A percentile compares a stretch with the other conserved stretches of the same genome.
phyloP scores from a whole-genome alignment of 495 filamentous ascomycete genomes.

The Aspergillus sclerotioniger region DNA sequence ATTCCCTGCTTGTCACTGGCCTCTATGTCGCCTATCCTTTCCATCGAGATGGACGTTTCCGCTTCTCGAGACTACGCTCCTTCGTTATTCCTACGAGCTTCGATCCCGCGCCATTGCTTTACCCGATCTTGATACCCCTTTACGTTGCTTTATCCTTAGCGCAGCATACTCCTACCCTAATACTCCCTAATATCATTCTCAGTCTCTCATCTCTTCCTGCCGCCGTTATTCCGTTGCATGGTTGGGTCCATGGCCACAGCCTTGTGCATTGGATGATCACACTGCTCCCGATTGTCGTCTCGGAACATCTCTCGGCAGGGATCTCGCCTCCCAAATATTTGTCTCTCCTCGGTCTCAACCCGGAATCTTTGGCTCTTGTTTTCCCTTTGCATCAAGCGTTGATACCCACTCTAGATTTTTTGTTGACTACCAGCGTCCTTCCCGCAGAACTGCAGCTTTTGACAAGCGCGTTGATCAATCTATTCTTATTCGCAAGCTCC shows the following conservation, averaged over 20 bases:
- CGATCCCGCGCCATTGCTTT: constrained; percentile 88
- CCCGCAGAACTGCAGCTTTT: constrained; percentile 85
- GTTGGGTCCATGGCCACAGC: constrained; percentile 53
- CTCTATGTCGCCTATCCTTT: constrained; percentile 52
- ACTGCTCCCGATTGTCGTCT: constrained; percentile 56
- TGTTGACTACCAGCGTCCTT: constrained; percentile 84
- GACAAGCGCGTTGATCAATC: constrained; percentile 76
- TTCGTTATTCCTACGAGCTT: constrained; percentile 68
- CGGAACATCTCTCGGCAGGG: constrained; percentile 41
- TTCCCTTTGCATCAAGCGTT: constrained; percentile 87
- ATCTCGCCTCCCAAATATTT: constrained; percentile 30
- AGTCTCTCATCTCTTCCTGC: constrained; percentile 75
- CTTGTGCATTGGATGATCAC: constrained; percentile 71
- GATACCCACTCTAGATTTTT: constrained; percentile 66
- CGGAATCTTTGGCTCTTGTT: constrained; percentile 65
- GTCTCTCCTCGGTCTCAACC: constrained; percentile 43
- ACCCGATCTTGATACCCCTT: constrained; percentile 74
- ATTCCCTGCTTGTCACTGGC: constrained; percentile 37
- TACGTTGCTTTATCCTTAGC: constrained; percentile 77
- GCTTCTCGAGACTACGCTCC: constrained; percentile 28
- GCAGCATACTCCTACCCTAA: constrained; percentile 47
- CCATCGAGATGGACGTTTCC: constrained; percentile 27
- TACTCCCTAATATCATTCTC: constrained; percentile 79
- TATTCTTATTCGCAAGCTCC: constrained; percentile 72
- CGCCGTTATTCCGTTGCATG: constrained; percentile 62